Evolutionary conservation across 345 rosid genomes (phyloP).

Genomic region (Boechera divaricarpa): DNA sequence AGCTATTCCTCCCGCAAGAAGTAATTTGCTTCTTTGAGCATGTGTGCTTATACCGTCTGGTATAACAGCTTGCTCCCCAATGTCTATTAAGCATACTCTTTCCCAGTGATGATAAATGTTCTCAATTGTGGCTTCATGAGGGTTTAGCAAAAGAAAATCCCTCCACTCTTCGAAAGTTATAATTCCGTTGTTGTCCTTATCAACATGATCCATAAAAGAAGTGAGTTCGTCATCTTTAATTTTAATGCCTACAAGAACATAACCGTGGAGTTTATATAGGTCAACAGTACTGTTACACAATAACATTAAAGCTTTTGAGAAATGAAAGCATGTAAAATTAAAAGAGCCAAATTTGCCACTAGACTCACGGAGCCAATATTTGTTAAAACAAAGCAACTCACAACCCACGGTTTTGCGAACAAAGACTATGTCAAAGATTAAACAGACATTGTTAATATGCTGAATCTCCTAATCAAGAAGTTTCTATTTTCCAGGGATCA

Average conservation of each 20-base stretch:
- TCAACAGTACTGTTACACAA: constrained; percentile 36
- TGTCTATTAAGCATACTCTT: constrained; percentile 91
- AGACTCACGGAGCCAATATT: neutral
- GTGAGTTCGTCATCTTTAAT: constrained; percentile 90
- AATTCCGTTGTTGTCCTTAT: constrained; percentile 92
- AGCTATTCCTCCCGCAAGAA: constrained; percentile 93
- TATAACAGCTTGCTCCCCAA: constrained; percentile 93
- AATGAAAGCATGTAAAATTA: neutral
- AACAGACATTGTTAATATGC: neutral
- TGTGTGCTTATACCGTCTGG: constrained; percentile 91
- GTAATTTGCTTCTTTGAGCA: constrained; percentile 74
- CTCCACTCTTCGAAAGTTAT: constrained; percentile 99
- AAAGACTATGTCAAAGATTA: neutral
- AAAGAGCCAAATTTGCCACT: neutral
- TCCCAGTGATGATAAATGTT: constrained; percentile 95
- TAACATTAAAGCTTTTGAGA: neutral
- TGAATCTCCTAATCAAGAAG: neutral
- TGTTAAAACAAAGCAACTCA: neutral
- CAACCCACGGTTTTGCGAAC: neutral
- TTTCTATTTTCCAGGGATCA: neutral
- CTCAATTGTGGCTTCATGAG: constrained; percentile 94
- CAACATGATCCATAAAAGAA: constrained; percentile 92
- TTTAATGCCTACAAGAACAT: constrained; percentile 72
- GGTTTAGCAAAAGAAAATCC: constrained; percentile 91
- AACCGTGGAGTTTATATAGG: constrained; percentile 52